phyloP scores from a whole-genome alignment of 345 rosid genomes.

The Camelina neglecta region DNA sequence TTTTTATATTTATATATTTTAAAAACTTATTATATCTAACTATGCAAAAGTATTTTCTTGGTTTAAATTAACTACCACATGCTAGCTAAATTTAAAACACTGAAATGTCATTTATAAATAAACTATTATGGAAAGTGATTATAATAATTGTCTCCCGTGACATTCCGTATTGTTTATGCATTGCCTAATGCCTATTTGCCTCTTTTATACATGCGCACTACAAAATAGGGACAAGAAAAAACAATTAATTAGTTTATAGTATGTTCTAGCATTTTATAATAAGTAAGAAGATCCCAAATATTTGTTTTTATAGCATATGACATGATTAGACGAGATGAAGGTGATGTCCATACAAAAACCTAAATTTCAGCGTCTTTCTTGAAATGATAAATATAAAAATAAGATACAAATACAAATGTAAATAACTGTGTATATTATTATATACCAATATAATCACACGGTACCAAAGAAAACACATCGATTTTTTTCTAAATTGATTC shows the following conservation, averaged over 20 bases:
- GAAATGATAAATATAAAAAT: slow-evolving; percentile 56
- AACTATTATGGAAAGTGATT: slow-evolving; percentile 7
- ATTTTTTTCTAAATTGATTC: slow-evolving; percentile 19
- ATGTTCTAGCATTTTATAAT: slow-evolving; percentile 16
- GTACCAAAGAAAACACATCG: slow-evolving; percentile 32
- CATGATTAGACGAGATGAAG: slow-evolving; percentile 31
- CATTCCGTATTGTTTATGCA: neutral
- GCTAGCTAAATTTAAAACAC: neutral
- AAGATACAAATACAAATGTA: slow-evolving; percentile 13
- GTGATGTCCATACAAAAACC: slow-evolving; percentile 46
- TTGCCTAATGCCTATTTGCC: neutral
- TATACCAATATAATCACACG: slow-evolving; percentile 38
- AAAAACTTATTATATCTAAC: neutral
- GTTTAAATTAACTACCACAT: neutral
- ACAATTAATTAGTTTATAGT: slow-evolving; percentile 2
- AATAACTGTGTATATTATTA: neutral
- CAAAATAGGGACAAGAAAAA: neutral
- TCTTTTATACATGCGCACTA: neutral
- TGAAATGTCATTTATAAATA: neutral
- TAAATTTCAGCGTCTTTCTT: slow-evolving; percentile 64
- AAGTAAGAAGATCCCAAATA: slow-evolving; percentile 35
- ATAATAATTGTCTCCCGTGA: slow-evolving; percentile 1
- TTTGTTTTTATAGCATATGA: slow-evolving; percentile 29
- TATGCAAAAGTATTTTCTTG: neutral
- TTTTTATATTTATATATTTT: too few relatives aligned